Conservation (phyloP, 2,329 filamentous ascomycete species). For the Fusarium pininemorale region DNA sequence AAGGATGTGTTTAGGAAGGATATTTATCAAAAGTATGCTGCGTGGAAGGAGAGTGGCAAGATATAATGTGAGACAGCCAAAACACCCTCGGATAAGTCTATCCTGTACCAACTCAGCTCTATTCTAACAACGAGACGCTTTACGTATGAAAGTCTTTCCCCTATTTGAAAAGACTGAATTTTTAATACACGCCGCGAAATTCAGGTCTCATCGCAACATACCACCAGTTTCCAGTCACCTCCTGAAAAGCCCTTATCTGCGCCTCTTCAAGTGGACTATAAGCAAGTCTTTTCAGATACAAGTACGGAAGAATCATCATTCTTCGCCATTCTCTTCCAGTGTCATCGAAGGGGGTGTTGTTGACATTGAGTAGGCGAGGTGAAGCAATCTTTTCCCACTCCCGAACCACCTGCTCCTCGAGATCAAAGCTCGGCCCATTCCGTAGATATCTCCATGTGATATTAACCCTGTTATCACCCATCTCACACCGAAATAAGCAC, state of each 20-base stretch:
- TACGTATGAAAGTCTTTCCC: rapidly evolving
- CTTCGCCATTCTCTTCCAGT: background rate
- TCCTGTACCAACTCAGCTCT: background rate
- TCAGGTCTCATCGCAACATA: background rate
- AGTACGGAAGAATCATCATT: background rate
- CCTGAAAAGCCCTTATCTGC: background rate
- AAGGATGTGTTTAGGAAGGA: constrained; percentile 55
- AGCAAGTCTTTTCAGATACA: background rate
- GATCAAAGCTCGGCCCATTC: background rate
- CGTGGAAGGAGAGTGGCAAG: constrained; percentile 7
- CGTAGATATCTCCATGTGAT: constrained; percentile 12
- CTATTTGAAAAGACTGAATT: too few species aligned
- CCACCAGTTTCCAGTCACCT: background rate
- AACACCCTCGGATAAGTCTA: background rate
- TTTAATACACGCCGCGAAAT: background rate
- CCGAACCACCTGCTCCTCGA: background rate
- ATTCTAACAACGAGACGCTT: background rate
- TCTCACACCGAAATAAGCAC: constrained; percentile 15
- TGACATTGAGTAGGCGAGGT: background rate
- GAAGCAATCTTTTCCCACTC: background rate
- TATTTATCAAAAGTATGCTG: constrained; percentile 50
- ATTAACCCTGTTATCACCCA: background rate
- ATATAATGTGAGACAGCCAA: background rate
- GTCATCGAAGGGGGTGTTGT: background rate
- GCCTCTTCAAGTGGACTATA: background rate